Base-by-base conservation (phyloP, 306 rosid species). In the Cucurbita maxima region DNA sequence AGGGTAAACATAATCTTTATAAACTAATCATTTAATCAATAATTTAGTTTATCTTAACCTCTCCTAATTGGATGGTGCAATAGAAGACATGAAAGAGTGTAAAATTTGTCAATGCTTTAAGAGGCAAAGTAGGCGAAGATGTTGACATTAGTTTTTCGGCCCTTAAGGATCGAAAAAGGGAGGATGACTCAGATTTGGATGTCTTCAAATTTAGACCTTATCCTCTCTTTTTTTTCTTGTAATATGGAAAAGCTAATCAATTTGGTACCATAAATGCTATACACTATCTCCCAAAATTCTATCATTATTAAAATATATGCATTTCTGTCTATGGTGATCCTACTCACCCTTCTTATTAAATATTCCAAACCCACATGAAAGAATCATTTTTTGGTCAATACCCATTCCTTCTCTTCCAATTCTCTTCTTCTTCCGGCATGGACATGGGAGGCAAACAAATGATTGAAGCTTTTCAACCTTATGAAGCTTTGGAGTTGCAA, bases 181-280 rank as follows among this genome's bases (percentile, higher is more conserved):
- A 60, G 51, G 75, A 14, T 71, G 75, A 71, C 75, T 71, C 75
- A 54, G 75, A 71, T 71, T 30, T 71, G 75, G 75, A 52, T 71
- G 75, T 53, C 75, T 71, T 52, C 73, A 45, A 67, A 9, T 67
- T 45, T 20, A 47, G 56, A 67, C 73, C 75, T 71, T 71, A 71
- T 71, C 75, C 61, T 34, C 22, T 71, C 22, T 25, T 25, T 2
- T 30, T 30, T 30, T 52, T 19, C 75, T 71, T 54, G 61, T 71
- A 71, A 71, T 52, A 52, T 71, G 75, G 61, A 41, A 51, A 52
- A 71, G 9, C 75, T 8, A 48, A 20, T 51, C 75, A 71, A 71
- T 71, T 71, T 71, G 11, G 30, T 18, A 58, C 58, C 75, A 34
- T 36, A 51, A 15, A 52, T n/a, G 53, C 58, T 7, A n/a, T 63